Conservation (phyloP, 306 rosid genomes). For the Malus fusca region DNA sequence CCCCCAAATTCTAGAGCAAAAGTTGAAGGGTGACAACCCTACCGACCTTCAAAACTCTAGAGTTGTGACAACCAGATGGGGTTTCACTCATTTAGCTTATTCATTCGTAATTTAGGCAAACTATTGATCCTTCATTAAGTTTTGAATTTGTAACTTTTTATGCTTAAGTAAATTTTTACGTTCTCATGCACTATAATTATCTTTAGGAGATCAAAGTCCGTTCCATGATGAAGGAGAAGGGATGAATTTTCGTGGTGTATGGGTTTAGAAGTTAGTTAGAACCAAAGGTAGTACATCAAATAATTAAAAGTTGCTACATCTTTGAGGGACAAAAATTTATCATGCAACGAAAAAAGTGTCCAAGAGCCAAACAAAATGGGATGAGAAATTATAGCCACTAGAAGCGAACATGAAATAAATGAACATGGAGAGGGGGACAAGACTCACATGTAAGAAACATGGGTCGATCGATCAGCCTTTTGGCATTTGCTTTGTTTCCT, state of each 20-base stretch:
- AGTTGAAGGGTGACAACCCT: not conserved
- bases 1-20: not conserved
- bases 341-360: not conserved
- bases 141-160: not conserved
- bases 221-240: not conserved
- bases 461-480: not conserved
- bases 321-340: not conserved
- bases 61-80: not conserved
- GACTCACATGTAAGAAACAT: not conserved
- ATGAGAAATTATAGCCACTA: not conserved
- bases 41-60: not conserved
- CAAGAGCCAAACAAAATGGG: not conserved
- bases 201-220: not conserved
- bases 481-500: not conserved
- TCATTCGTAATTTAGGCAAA: not conserved
- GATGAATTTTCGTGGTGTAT: not conserved
- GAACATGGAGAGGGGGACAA: constrained; percentile 1
- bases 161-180: not conserved
- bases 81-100: not conserved
- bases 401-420: not conserved
- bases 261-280: not conserved
- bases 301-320: not conserved
- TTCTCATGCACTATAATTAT: not conserved
- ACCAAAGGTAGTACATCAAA: not conserved
- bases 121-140: not conserved